Base-by-base conservation (phyloP, 768 basidiomycete species). In the Candolleomyces aberdarensis region DNA sequence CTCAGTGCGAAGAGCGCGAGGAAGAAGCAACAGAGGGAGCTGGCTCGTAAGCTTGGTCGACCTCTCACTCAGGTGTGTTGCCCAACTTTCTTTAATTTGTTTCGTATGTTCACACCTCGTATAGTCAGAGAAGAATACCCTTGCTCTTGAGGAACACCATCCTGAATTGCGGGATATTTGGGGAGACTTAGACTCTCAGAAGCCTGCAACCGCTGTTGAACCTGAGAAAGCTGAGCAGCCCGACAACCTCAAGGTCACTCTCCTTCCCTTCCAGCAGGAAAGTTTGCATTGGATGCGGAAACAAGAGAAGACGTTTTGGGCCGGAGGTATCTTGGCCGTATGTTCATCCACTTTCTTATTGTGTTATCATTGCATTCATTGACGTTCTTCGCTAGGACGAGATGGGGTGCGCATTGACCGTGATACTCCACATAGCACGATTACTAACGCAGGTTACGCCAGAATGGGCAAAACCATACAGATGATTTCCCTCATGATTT, bases 401-500 rank as follows among this genome's bases (percentile, higher is more conserved):
- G 74, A 94, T 94, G 92, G 94, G 94, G 92, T 87, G 80, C 73
- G 83, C 67, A 52, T 39, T 43, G 41, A 51, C 17, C 55, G 43
- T 29, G 43, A 15, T 9, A 14, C 11, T 32, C 39, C 43, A 52
- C 56, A 22, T 36, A 20, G n/a, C 47, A 19, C 58, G 40, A 11
- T 53, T 60, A 60, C 32, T 66, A 26, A 62, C 20, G 64, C 63
- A 44, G 9, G 41, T 55, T 47, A 39, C 61, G 53, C 8, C 15
- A 89, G 91, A 19, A 94, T 95, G 92, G 91, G 91, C 14, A 94
- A 95, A 74, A 99, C 96, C 0, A 98, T 99, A 61, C 97, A 99
- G 70, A 94, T 95, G 65, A 96, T 99, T 54, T 83, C 95, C 0
- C 80, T 98, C 43, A 80, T 99, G 41, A 85, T 96, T 5, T 85